phyloP scores from a whole-genome alignment of 176 grass and related monocot species.

The Aegilops longissima region DNA sequence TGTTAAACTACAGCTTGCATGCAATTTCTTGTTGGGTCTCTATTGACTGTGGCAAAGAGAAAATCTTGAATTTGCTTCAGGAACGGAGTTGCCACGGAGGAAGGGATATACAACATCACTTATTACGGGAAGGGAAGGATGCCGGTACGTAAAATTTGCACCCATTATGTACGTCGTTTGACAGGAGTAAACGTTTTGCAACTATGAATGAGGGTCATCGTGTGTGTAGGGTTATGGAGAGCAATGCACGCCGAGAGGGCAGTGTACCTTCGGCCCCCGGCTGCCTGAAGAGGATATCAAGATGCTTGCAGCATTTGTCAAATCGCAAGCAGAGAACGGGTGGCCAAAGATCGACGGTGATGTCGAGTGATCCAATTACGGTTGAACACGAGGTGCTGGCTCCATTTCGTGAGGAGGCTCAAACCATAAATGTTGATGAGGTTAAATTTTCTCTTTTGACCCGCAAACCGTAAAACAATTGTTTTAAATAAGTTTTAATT shows the following conservation, averaged over 20 bases:
- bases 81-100: constrained; percentile 77
- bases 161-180: background rate
- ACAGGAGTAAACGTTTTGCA: background rate
- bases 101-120: constrained; percentile 78
- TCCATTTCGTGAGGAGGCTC: background rate
- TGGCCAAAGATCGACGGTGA: constrained; percentile 76
- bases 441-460: too few species aligned
- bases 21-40: background rate
- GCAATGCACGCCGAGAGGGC: constrained; percentile 73
- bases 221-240: constrained; percentile 71
- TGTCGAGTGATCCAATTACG: constrained; percentile 42
- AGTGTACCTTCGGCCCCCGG: constrained; percentile 74
- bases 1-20: background rate
- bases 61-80: constrained; percentile 39
- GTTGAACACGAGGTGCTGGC: background rate
- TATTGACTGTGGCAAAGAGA: constrained; percentile 1
- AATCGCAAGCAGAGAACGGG: constrained; percentile 68
- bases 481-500: too few species aligned
- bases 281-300: constrained; percentile 80
- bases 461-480: too few species aligned
- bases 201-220: background rate
- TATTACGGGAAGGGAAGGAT: constrained; percentile 93
- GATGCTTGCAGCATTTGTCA: constrained; percentile 74
- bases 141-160: constrained; percentile 52
- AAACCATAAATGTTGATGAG: background rate